Evolutionary conservation across 805 yeast species (phyloP).

Genomic region (Yamadazyma sp.): DNA sequence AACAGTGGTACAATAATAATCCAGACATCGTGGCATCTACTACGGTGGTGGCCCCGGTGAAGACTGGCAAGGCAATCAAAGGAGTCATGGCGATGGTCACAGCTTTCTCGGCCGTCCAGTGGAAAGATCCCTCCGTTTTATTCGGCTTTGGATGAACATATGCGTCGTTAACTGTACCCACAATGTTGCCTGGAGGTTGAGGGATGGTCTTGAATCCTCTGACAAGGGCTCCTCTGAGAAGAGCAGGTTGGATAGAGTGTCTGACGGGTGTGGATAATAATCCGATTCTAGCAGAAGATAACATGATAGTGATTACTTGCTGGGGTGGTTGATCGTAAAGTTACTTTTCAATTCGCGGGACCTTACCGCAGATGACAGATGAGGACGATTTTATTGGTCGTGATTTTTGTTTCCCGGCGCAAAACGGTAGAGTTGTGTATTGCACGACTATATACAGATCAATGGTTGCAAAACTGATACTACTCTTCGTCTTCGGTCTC

Average conservation of each 20-base stretch:
- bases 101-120: constrained; percentile 70
- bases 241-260: constrained; percentile 17
- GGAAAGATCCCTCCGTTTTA: constrained; percentile 64
- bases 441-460: not conserved
- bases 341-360: constrained; percentile 16
- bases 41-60: constrained; percentile 51
- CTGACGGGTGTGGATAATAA: constrained; percentile 19
- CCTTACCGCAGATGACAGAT: constrained; percentile 12
- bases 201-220: constrained; percentile 49
- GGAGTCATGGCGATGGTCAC: constrained; percentile 65
- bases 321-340: constrained; percentile 19
- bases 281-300: constrained; percentile 28
- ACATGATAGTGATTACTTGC: constrained; percentile 3
- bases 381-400: constrained; percentile 9
- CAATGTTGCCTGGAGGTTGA: constrained; percentile 73
- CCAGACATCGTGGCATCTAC: constrained; percentile 59
- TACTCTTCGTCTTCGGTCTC: constrained; percentile 42
- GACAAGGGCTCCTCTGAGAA: too few relatives aligned
- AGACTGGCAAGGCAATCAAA: constrained; percentile 57
- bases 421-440: too few relatives aligned
- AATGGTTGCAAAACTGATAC: not conserved
- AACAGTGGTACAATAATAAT: constrained; percentile 59
- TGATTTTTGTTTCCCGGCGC: too few relatives aligned
- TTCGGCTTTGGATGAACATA: constrained; percentile 58
- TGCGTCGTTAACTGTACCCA: constrained; percentile 73